These are phyloP conservation scores for Fusarium brevicatenulatum DNA, from an alignment of 2,329 filamentous ascomycete species.

Conservation along the genomic window DNA sequence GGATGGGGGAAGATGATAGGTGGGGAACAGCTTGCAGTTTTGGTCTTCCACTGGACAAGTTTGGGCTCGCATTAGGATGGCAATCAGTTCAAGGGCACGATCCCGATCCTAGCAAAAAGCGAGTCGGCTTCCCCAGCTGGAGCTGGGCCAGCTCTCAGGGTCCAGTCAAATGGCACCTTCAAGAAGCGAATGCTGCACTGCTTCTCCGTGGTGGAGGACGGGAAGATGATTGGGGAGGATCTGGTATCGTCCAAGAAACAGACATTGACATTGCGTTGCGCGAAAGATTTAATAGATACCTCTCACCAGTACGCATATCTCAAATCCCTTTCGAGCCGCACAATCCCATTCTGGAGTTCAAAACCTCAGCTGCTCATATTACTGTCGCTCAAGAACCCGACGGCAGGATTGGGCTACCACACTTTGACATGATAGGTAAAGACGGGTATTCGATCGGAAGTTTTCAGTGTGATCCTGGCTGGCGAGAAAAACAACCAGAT, in stretches of 20 bases:
- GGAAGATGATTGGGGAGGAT: not conserved
- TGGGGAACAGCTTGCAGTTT: not conserved
- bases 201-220: not conserved
- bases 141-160: not conserved
- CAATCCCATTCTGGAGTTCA: not conserved
- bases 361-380: not conserved
- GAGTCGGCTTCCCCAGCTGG: not conserved
- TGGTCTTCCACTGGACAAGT: not conserved
- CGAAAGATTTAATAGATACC: not conserved
- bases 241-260: not conserved
- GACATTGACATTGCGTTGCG: not conserved
- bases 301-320: not conserved
- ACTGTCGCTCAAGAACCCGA: not conserved
- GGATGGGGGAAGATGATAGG: not conserved
- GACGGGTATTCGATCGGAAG: not conserved
- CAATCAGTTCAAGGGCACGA: not conserved
- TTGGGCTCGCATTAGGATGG: not conserved
- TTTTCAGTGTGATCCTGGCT: not conserved
- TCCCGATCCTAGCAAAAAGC: not conserved
- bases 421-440: not conserved
- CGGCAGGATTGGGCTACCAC: not conserved
- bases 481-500: not conserved
- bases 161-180: not conserved
- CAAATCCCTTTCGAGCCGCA: fast-evolving
- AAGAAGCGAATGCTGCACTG: too few relatives aligned